Percentiles rank a stretch among this genome's conserved stretches.
phyloP scores from a whole-genome alignment of 805 yeast species.

The Starmera quercuum region DNA sequence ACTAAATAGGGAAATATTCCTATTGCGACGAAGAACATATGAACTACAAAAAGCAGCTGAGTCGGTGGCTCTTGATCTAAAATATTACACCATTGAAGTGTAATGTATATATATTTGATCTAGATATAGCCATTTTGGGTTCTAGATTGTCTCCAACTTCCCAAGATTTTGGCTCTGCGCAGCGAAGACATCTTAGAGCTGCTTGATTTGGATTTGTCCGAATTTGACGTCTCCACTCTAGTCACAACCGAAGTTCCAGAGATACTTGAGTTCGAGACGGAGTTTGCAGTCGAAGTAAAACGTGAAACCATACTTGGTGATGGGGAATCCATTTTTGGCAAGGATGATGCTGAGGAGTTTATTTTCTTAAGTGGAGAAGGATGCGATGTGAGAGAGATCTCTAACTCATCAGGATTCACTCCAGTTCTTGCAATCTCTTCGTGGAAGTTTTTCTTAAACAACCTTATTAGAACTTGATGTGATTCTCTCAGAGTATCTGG shows the following conservation, averaged over 20 bases:
- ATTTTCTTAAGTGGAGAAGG: too few relatives aligned
- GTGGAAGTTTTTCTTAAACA: slow-evolving; percentile 61
- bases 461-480: slow-evolving; percentile 55
- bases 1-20: too few relatives aligned
- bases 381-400: slow-evolving; percentile 9
- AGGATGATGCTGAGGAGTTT: too few relatives aligned
- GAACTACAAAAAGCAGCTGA: too few relatives aligned
- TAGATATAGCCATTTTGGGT: too few relatives aligned
- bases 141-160: slow-evolving; percentile 27
- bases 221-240: slow-evolving; percentile 20
- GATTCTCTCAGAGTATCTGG: slow-evolving; percentile 48
- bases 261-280: background rate
- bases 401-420: slow-evolving; percentile 20
- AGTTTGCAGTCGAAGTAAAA: slow-evolving; percentile 1
- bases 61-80: too few relatives aligned
- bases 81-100: too few relatives aligned
- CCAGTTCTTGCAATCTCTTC: slow-evolving; percentile 44
- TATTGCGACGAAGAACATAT: too few relatives aligned
- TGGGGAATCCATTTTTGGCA: slow-evolving; percentile 4
- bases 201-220: slow-evolving; percentile 14
- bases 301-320: slow-evolving; percentile 13
- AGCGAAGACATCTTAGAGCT: too few relatives aligned
- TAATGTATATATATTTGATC: too few relatives aligned
- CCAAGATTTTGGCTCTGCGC: slow-evolving; percentile 21
- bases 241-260: slow-evolving; percentile 6